Base-by-base conservation (phyloP, 768 basidiomycete species). In the Boletus edulis region DNA sequence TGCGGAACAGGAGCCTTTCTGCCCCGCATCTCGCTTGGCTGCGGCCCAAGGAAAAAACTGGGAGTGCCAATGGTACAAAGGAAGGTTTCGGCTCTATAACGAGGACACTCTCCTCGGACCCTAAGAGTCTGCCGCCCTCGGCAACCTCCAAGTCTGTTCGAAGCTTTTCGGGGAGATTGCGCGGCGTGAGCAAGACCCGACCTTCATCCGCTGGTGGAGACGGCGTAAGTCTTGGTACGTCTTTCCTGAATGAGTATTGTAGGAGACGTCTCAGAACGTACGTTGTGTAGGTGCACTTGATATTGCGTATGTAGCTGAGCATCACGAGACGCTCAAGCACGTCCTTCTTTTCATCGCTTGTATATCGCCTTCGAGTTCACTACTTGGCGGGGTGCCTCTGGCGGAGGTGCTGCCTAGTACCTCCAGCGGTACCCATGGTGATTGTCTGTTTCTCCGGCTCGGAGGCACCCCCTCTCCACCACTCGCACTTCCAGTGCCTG, bases 251-350 rank as follows among this genome's bases (percentile, higher is more conserved):
- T 5, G 24, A 20, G 4, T 22, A 11, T 20, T 10, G 20, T 63
- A 13, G 1, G 18, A 29, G 38, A 34, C 31, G 46, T n/a, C 52
- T 64, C 13, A 52, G 3, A 24, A 41, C 5, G 17, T 12, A 31
- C 48, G 22, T 31, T 24, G 44, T 20, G 15, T 32, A 68, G 67
- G 67, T 39, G 69, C 70, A 0, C 65, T 81, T 9, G 69, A 75
- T 46, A 68, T 86, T 10, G 69, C 75, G 15, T 86, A 80, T 57
- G 72, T 87, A 27, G 82, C 83, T 1, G 95, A 97, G 70, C 82
- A 91, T 64, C 93, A 95, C 65, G 91, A 94, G 67, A 91, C 85
- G 53, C 81, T 98, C 5, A 84, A 85, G 22, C 87, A 87, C 46
- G 79, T 96, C 31, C 75, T 92, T 35, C 81, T 92, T 22, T 89